Base-by-base conservation (phyloP, 768 basidiomycete genomes). In the Tubosaeta sp. region DNA sequence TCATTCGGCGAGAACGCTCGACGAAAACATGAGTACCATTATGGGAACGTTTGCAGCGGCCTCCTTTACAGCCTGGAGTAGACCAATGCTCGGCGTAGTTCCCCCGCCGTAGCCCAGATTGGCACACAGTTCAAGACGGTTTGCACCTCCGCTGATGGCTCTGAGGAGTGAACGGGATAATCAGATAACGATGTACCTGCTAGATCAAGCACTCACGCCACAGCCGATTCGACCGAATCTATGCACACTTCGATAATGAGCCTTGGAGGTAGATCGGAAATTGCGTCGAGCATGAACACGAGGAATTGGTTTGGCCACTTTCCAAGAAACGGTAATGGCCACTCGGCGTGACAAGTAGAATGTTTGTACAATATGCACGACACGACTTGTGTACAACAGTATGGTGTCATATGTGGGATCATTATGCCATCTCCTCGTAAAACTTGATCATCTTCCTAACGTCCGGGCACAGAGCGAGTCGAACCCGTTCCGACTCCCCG, bases 41-140 rank as follows among this genome's bases (percentile, higher is more conserved):
- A 88, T 74, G 0, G 85, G 81, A 8, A 80, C 59, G 36, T 74
- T 68, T 5, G 76, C 73, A 14, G 78, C 70, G 3, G 68, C 73
- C 27, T 70, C 71, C 51, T 76, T 74, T 38, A 92, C 78, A 3
- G 75, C 67, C 57, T 25, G 82, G 32, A 90, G 69, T 30, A 92
- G 75, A 0, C 90, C 91, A n/a, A 87, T 55, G 52, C 81, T 86
- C 5, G 91, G 90, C 0, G 91, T 93, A 16, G 82, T 87, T 9
- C 91, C 91, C 19, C 91, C 91, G 21, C 90, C 91, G n/a, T n/a
- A 34, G 39, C 48, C 40, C 24, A 49, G 48, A 21, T 84, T 86
- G 6, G 73, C 78, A 59, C 88, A 91, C 12, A 91, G 65, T 61
- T 90, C 87, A n/a, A 92, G 76, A 54, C 87, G 78, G 65, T 89